phyloP scores from a whole-genome alignment of 164 flowering plant species.

The Dillenia turbinata region DNA sequence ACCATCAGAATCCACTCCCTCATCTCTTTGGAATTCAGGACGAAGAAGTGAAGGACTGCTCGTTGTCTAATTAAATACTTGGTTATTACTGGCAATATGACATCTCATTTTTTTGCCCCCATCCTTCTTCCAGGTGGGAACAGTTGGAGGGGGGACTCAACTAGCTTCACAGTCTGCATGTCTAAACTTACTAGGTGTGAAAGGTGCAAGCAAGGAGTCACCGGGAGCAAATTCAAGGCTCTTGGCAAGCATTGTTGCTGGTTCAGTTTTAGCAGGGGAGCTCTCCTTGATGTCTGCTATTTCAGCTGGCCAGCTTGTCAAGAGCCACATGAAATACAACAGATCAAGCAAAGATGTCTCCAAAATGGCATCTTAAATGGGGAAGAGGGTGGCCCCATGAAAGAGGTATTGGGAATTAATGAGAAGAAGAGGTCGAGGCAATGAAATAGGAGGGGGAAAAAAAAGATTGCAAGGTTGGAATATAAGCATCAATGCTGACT shows the following conservation, averaged over 20 bases:
- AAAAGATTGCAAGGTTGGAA: no score
- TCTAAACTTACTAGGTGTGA: conserved; percentile 73
- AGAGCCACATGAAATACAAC: conserved; percentile 91
- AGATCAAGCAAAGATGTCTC: conserved; percentile 68
- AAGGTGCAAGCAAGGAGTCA: conserved; percentile 67
- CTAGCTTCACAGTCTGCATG: conserved; percentile 91
- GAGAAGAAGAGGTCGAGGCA: no score
- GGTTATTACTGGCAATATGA: no score
- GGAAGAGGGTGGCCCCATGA: no score
- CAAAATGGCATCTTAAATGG: conserved; percentile 19
- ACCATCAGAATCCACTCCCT: no score
- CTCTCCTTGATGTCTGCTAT: conserved; percentile 83
- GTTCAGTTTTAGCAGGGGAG: conserved; percentile 83
- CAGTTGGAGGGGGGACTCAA: conserved; percentile 85
- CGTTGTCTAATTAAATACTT: no score
- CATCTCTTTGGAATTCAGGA: no score
- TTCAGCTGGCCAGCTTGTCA: conserved; percentile 78
- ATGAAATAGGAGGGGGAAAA: no score
- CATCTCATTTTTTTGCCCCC: no score
- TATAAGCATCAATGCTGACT: no score
- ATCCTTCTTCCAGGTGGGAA: conserved; percentile 54
- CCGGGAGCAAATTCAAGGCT: conserved; percentile 72
- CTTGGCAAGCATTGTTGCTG: conserved; percentile 68
- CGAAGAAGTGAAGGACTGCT: no score
- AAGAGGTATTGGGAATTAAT: no score